Conservation (phyloP, 306 rosid genomes). For the Castanospermum australe region DNA sequence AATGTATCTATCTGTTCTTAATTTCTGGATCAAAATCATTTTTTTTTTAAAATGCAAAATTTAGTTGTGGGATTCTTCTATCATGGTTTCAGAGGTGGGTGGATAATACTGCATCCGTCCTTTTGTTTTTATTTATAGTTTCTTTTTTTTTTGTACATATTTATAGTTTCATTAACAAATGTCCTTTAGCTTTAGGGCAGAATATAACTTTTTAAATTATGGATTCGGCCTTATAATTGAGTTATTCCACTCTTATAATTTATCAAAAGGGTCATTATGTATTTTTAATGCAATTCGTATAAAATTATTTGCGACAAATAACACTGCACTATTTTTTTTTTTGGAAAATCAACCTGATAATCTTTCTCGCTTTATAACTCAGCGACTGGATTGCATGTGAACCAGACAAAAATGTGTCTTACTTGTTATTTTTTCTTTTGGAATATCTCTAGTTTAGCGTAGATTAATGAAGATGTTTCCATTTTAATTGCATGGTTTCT, state of each 20-base stretch:
- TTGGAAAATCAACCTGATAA: background rate
- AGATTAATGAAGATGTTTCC: background rate
- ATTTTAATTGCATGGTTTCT: background rate
- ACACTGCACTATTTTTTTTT: too few species aligned
- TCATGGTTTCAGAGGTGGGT: background rate
- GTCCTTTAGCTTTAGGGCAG: background rate
- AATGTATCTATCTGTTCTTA: background rate
- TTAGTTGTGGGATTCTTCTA: background rate
- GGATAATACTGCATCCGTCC: background rate
- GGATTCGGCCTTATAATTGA: too few species aligned
- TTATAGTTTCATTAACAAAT: background rate
- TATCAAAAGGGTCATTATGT: too few species aligned
- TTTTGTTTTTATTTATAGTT: background rate
- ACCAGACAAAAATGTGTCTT: background rate
- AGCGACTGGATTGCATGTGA: background rate
- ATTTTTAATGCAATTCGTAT: too few species aligned
- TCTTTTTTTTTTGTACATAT: background rate
- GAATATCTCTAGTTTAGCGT: background rate
- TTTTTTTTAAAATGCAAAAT: background rate
- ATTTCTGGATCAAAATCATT: conserved; percentile 5
- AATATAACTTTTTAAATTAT: too few species aligned
- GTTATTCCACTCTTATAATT: too few species aligned
- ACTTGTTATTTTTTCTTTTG: too few species aligned
- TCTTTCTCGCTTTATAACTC: too few species aligned
- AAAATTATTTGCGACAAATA: too few species aligned